Evolutionary conservation across 495 filamentous ascomycete species (phyloP), one percentile per base, ranked within the genome.

Genomic region (Podospora comata): DNA sequence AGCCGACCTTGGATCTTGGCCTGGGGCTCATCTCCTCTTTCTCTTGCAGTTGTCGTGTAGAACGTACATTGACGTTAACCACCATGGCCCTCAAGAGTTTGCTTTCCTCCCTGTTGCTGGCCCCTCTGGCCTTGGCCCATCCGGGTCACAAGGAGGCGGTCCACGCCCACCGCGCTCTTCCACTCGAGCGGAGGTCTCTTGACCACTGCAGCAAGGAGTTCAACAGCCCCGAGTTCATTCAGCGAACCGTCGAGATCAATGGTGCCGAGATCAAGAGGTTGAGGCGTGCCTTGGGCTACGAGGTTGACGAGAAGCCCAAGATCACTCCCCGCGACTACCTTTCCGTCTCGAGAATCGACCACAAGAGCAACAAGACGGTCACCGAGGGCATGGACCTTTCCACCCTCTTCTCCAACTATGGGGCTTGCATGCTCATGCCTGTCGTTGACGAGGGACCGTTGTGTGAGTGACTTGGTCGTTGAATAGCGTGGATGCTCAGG

Each of bases 281-380:
- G 19, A 64, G 67, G 30, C 69, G 72, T 20, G 32, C 57, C 28
- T 57, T 70, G 5, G 76, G 76, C 11, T 19, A 72, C 18, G 66
- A 74, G 13, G 39, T 30, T 13, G 55, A 72, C 7, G 65, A 70
- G 66, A 67, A 65, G 60, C 72, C 67, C 23, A 67, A 72, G 67
- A 53, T 77, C n/a, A 28, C 53, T 11, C 69, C 73, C 1, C 67
- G 75, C 1, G 73, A 77, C 62, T 78, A 77, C 71, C 64, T 75
- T 58, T 72, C 72, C 13, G 76, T 76, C 3, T 72, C 69, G 15
- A 68, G 66, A 55, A 73, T 75, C 58, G 71, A 79, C 72, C 77
- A 79, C 85, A 88, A 89, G 86, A 89, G 86, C 87, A 88, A 78
- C 68, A 73, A 83, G 66, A 75, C 80, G 19, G 81, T 80, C 0